phyloP scores from a whole-genome alignment of 805 yeast species.

The Vanderwaltozyma yarrowii region DNA sequence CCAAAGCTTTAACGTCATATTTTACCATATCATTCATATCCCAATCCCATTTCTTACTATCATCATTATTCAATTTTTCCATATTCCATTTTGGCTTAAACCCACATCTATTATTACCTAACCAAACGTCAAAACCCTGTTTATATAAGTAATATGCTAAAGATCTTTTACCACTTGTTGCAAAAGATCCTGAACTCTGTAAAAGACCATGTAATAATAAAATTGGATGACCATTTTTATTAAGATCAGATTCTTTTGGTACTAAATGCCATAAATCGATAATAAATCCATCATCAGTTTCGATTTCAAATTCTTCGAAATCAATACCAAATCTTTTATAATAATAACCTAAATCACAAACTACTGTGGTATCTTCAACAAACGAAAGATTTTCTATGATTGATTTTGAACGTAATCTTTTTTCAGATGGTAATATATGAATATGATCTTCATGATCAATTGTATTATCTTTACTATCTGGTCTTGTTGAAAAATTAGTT shows the following conservation, averaged over 20 bases:
- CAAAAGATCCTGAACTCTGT: conserved; percentile 77
- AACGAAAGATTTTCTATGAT: conserved; percentile 2
- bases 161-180: conserved; percentile 70
- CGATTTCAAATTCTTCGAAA: conserved; percentile 46
- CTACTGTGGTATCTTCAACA: conserved; percentile 27
- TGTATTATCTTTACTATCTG: not conserved
- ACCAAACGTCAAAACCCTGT: conserved; percentile 76
- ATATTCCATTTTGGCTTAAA: conserved; percentile 57
- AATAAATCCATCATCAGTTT: conserved; percentile 75
- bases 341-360: conserved; percentile 57
- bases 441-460: not conserved
- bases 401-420: too few relatives aligned
- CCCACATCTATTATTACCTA: conserved; percentile 86
- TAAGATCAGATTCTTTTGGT: conserved; percentile 11
- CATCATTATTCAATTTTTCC: conserved; percentile 13
- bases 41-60: conserved; percentile 76
- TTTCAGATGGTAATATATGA: not conserved
- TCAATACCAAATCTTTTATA: conserved; percentile 50
- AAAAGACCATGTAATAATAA: conserved; percentile 77
- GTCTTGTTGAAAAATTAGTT: conserved; percentile 6
- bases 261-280: conserved; percentile 46
- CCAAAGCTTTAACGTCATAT: conserved; percentile 64
- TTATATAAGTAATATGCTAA: conserved; percentile 48
- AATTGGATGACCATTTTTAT: conserved; percentile 44
- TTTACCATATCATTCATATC: conserved; percentile 71